Base-by-base conservation (phyloP, 805 yeast genomes). In the Sungouiozyma ichnusensis region DNA sequence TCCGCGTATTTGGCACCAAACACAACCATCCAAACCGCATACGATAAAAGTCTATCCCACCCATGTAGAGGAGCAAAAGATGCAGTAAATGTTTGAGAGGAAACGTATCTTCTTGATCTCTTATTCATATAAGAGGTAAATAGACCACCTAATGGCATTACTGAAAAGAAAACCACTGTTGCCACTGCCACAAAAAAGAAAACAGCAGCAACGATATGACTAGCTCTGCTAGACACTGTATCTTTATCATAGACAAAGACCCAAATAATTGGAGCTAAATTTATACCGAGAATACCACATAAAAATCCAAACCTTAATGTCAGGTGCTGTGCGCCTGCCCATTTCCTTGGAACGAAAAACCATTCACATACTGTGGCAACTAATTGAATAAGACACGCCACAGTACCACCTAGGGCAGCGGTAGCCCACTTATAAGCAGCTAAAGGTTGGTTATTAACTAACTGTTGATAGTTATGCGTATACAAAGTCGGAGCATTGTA, bases 311-410 rank as follows among this genome's bases (percentile, higher is more conserved):
- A 72, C 63, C 98, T 82, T 66, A 95, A 84, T 29, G 86, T 68
- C 60, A 90, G 75, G 63, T 84, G 96, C 69, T 90, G 97, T 62
- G 97, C 97, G 67, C 98, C 98, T 33, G 97, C 94, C 97, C 97
- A 92, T 54, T 81, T 77, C 67, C 98, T 81, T 52, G 98, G 98
- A 47, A 92, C 97, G 58, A 87, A 92, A 62, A 79, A 70, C 95
- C 95, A 90, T 67, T 92, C 98, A 54, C 84, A 76, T 32, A 87
- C 45, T 20, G 97, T 88, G 37, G 98, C 98, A 43, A 76, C 55
- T 46, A 92, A 73, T 68, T 92, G 95, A 57, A 92, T 77, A 38
- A 75, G 60, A 46, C 79, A 67, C 41, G 97, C 97, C 55, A 92
- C 72, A 41, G 83, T 66, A 73, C 98, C 98, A 66, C 88, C 97